Conservation (phyloP, 176 grass and related monocot genomes). For the Carex kokanica region DNA sequence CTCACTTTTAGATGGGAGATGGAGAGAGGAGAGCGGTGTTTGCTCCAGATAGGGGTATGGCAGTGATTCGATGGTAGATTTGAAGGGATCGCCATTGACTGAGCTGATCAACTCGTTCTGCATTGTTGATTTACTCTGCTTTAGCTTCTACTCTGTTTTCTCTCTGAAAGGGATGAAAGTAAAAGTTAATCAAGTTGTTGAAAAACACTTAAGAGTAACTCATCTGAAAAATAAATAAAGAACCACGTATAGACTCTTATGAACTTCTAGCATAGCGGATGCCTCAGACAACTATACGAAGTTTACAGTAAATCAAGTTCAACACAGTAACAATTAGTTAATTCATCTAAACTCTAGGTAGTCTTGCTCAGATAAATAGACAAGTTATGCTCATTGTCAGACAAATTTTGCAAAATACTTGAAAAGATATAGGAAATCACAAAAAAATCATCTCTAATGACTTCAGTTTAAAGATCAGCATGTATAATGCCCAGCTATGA, state of each 20-base stretch:
- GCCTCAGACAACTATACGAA: neutral
- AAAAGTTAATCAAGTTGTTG: neutral
- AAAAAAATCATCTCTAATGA: neutral
- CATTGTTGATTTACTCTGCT: slow-evolving; percentile 37
- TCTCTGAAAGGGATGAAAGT: neutral
- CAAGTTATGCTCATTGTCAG: neutral
- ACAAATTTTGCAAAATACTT: neutral
- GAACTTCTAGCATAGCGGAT: no score
- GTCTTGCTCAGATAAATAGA: no score
- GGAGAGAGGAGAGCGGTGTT: slow-evolving; percentile 37
- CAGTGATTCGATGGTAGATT: slow-evolving; percentile 51
- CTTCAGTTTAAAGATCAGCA: slow-evolving; percentile 10
- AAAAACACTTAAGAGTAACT: neutral
- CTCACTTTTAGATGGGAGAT: slow-evolving; percentile 34
- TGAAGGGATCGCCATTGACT: slow-evolving; percentile 46
- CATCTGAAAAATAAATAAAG: neutral
- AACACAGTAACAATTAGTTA: neutral
- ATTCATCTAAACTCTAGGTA: neutral
- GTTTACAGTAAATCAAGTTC: neutral
- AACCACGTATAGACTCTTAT: neutral
- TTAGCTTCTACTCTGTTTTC: slow-evolving; percentile 11
- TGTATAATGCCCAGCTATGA: neutral
- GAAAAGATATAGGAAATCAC: neutral
- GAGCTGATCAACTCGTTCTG: slow-evolving; percentile 49
- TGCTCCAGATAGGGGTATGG: slow-evolving; percentile 52